Conservation (phyloP, 2,329 filamentous ascomycete species). For the Sporothrix curviconia region DNA sequence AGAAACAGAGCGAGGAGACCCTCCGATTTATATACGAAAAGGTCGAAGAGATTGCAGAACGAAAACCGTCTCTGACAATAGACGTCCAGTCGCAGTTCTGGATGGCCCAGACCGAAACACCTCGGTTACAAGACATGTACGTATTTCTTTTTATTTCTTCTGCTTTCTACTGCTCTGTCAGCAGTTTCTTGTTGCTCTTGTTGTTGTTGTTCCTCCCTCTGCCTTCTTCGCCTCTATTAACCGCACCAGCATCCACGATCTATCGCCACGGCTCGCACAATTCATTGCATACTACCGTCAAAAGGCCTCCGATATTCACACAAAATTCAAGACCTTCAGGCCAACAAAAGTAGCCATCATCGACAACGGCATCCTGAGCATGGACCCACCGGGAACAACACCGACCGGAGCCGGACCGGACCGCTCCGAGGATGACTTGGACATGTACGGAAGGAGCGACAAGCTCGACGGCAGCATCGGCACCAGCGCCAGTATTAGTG, state of each 20-base stretch:
- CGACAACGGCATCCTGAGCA: conserved; percentile 14
- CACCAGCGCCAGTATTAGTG: too few relatives aligned
- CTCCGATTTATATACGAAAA: too few relatives aligned
- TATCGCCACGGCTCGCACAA: conserved; percentile 8
- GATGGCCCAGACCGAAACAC: neutral
- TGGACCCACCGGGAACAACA: neutral
- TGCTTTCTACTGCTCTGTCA: too few relatives aligned
- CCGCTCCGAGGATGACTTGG: neutral
- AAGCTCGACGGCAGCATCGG: neutral
- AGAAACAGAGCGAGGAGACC: too few relatives aligned
- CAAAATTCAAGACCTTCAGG: neutral
- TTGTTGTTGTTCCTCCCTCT: neutral
- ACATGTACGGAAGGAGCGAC: too few relatives aligned
- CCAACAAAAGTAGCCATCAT: conserved; percentile 14
- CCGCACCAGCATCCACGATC: neutral
- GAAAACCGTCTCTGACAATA: neutral
- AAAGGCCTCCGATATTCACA: neutral
- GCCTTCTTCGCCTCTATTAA: neutral
- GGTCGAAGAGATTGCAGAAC: too few relatives aligned
- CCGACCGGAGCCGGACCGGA: neutral
- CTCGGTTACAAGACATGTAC: too few relatives aligned
- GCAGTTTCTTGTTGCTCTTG: neutral
- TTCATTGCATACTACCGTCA: conserved; percentile 10
- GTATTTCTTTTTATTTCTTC: too few relatives aligned
- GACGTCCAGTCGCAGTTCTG: neutral